Conservation (phyloP, 192 early-diverging fungal genomes). For the Linnemannia elongata region DNA sequence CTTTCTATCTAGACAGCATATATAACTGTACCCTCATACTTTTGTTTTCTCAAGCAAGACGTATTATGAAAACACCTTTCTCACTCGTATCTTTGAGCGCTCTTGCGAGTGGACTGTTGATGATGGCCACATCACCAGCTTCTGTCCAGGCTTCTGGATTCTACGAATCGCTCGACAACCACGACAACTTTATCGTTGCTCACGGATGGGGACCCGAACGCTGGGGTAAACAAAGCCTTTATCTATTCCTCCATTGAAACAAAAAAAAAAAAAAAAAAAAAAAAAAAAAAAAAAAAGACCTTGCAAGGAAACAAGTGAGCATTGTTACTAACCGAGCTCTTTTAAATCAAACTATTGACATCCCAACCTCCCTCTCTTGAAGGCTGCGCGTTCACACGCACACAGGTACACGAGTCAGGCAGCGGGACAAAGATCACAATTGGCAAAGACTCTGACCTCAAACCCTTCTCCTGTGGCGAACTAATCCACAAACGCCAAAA, state of each 20-base stretch:
- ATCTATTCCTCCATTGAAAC: not conserved
- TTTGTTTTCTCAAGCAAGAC: not conserved
- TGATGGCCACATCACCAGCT: not conserved
- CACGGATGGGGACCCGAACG: slow-evolving; percentile 44
- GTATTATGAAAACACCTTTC: not conserved
- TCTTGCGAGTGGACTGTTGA: not conserved
- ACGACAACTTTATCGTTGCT: slow-evolving; percentile 47
- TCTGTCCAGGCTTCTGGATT: slow-evolving; percentile 9
- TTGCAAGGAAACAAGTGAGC: not conserved
- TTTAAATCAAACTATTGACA: no score
- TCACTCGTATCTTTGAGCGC: not conserved
- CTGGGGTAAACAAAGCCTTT: slow-evolving; percentile 34
- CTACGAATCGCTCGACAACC: slow-evolving; percentile 23
- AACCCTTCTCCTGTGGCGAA: slow-evolving; percentile 48
- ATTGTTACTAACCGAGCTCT: not conserved
- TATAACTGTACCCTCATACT: not conserved
- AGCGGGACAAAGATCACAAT: slow-evolving; percentile 33
- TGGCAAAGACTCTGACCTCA: slow-evolving; percentile 28
- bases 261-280: not conserved
- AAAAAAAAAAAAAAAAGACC: no score
- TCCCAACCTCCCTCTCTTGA: not conserved
- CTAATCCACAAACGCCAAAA: slow-evolving; percentile 20
- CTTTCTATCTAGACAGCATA: not conserved
- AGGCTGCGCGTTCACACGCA: slow-evolving; percentile 45
- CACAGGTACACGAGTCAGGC: slow-evolving; percentile 29